Evolutionary conservation across 163 green algal genomes (phyloP).

Genomic region (Prototheca wickerhamii): DNA sequence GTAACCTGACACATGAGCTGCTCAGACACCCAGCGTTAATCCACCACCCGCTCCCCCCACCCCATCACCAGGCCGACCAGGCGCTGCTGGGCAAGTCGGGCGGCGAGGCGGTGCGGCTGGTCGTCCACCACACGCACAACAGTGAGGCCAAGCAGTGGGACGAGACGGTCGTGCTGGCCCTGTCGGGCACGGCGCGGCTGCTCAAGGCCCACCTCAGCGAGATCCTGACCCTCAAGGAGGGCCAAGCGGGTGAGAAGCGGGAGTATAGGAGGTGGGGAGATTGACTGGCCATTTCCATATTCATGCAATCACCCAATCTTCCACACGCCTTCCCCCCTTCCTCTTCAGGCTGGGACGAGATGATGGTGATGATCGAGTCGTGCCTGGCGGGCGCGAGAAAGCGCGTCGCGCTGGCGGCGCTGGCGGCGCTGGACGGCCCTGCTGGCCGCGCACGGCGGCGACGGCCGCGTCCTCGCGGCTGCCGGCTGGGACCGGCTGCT

Average conservation of each 20-base stretch:
- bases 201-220: slow-evolving; percentile 53
- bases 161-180: slow-evolving; percentile 74
- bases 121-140: slow-evolving; percentile 92
- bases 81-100: slow-evolving; percentile 67
- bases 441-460: slow-evolving; percentile 32
- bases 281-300: not conserved
- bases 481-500: slow-evolving; percentile 28
- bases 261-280: not conserved
- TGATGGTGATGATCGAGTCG: slow-evolving; percentile 55
- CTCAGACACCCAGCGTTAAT: too few relatives aligned
- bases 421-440: slow-evolving; percentile 38
- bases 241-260: not conserved
- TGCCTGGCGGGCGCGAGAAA: slow-evolving; percentile 44
- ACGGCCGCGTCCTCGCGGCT: slow-evolving; percentile 3
- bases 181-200: slow-evolving; percentile 65
- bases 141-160: slow-evolving; percentile 92
- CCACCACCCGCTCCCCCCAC: not conserved
- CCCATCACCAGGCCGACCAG: slow-evolving; percentile 44
- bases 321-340: not conserved
- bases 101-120: slow-evolving; percentile 68
- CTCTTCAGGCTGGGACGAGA: slow-evolving; percentile 51
- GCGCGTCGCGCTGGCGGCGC: slow-evolving; percentile 48
- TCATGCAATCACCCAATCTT: not conserved
- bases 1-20: too few relatives aligned
- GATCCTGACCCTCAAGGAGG: slow-evolving; percentile 42